These are phyloP conservation scores for Exserohilum turcica DNA, from an alignment of 2,329 filamentous ascomycete species.

Conservation along the genomic window DNA sequence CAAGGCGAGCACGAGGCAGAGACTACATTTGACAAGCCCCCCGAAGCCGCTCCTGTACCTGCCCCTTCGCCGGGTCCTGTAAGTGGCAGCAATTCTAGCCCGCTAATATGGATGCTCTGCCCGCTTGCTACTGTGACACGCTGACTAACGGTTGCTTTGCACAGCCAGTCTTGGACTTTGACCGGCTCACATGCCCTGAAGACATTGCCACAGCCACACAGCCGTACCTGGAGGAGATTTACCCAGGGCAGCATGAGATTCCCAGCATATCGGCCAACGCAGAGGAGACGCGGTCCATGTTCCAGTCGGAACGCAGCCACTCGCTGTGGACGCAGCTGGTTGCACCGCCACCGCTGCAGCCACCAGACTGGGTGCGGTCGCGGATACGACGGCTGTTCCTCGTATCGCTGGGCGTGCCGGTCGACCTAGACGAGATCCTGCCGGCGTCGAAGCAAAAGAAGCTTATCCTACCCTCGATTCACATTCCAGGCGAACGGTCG, in stretches of 20 bases:
- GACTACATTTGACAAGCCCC: conserved; percentile 48
- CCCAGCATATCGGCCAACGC: conserved; percentile 50
- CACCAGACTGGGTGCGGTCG: conserved; percentile 96
- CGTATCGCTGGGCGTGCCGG: conserved; percentile 91
- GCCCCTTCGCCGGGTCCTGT: conserved; percentile 54
- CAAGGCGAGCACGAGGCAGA: conserved; percentile 47
- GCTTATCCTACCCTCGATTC: conserved; percentile 83
- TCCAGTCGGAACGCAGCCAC: conserved; percentile 82
- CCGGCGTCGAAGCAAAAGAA: conserved; percentile 98
- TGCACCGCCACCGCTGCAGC: conserved; percentile 89
- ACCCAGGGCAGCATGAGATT: conserved; percentile 54
- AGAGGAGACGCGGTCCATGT: conserved; percentile 38
- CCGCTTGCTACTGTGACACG: conserved; percentile 31
- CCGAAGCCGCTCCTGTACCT: conserved; percentile 47
- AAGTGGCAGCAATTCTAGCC: conserved; percentile 51
- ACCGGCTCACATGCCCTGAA: conserved; percentile 62
- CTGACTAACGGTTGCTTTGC: conserved; percentile 34
- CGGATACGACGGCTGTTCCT: conserved; percentile 93
- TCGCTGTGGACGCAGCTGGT: conserved; percentile 97
- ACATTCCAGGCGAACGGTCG: conserved; percentile 46
- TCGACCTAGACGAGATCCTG: conserved; percentile 95
- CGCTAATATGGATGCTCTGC: conserved; percentile 43
- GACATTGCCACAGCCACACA: conserved; percentile 66
- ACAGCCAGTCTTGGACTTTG: conserved; percentile 71
- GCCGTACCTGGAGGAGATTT: conserved; percentile 67